Evolutionary conservation across 805 yeast species (phyloP).

Genomic region (Sugiyamaella marilandica): DNA sequence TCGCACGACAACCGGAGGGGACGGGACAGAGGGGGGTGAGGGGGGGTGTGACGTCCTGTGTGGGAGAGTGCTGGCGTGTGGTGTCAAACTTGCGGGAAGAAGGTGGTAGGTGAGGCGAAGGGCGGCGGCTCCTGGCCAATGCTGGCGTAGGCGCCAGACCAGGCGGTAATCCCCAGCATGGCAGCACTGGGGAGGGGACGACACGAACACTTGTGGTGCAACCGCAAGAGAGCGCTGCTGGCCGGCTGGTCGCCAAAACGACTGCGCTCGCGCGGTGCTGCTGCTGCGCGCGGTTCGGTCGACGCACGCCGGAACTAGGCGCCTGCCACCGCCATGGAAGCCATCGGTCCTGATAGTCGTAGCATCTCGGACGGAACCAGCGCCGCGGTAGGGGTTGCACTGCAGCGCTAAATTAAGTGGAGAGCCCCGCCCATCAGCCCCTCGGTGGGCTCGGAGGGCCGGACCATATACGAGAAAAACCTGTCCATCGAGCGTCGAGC

Average conservation of each 20-base stretch:
- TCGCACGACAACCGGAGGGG: conserved; percentile 1
- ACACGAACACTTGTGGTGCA: too few relatives aligned
- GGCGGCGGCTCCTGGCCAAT: neutral
- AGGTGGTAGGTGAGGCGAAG: neutral
- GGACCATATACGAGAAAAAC: conserved; percentile 94
- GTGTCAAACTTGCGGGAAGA: conserved; percentile 1
- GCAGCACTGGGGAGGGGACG: neutral
- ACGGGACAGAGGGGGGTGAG: neutral
- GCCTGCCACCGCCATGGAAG: neutral
- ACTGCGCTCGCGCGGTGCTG: too few relatives aligned
- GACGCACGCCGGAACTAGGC: too few relatives aligned
- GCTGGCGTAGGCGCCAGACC: conserved; percentile 1
- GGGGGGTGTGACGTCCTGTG: neutral
- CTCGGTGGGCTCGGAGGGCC: conserved; percentile 49
- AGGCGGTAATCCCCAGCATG: conserved; percentile 1
- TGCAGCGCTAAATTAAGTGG: conserved; percentile 5
- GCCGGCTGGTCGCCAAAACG: too few relatives aligned
- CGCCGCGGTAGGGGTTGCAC: conserved; percentile 1
- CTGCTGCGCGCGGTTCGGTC: too few relatives aligned
- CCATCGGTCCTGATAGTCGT: conserved; percentile 4
- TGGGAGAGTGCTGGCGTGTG: neutral
- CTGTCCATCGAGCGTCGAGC: too few relatives aligned
- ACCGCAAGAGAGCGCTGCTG: too few relatives aligned
- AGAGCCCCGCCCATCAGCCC: neutral
- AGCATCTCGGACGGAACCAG: neutral